Evolutionary conservation across 257 asterid species (phyloP), one percentile per base, ranked within the genome.

Genomic region (Nicotiana obtusifolia): DNA sequence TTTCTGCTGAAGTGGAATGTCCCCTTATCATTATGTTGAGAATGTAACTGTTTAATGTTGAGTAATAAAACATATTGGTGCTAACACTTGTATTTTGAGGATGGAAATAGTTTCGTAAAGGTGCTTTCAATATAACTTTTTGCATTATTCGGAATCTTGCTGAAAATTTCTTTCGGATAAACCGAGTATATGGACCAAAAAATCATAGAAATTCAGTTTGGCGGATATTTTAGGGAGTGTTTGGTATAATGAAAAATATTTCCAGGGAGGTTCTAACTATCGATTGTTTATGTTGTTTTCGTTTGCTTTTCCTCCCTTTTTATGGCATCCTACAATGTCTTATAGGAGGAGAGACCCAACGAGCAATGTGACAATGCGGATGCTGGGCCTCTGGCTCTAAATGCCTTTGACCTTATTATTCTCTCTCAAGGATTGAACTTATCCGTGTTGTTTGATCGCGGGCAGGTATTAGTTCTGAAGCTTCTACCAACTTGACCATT

Each of bases 401-500:
- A 94, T 90, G 99, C 99, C 69, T 94, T 96, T 81, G 99, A 96
- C 87, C 86, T 96, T 90, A 96, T 96, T 68, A 87, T 92, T 86
- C 97, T 96, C 56, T 96, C 99, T 82, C 98, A 96, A 89, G 99
- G 99, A 59, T 87, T 96, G 77, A 93, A 96, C 84, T 96, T 96
- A 79, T 89, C 98, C 20, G 85, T 98, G 15, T 81, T 96, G 84
- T 96, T 96, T 78, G 94, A 94, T 64, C 98, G 98, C 67, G 87
- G 91, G 85, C 87, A 92, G 97, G 99, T 96, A 91, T 49, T 4
- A 13, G 30, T 75, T 49, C 64, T 75, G 35, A 15, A 24, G 24
- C 15, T 47, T 22, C 5, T 73, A 47, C 17, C 44, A 75, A 15
- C 5, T 49, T 24, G 44, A 75, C 44, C 64, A 75, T 75, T 49